phyloP scores from a whole-genome alignment of 768 basidiomycete genomes.

The Macrocybe gigantea region DNA sequence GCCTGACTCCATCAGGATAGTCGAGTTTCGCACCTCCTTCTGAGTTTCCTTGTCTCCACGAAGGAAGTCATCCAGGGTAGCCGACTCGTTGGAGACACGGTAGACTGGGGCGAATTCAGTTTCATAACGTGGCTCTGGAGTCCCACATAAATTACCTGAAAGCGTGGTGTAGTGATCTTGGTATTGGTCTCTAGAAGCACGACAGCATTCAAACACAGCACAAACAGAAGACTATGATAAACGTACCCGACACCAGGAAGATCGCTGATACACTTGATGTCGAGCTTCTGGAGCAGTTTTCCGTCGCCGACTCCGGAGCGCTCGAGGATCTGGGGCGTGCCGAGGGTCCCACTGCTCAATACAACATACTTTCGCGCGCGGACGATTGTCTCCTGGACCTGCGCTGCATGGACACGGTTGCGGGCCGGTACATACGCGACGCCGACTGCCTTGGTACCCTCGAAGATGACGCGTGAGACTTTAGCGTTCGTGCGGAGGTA shows the following conservation, averaged over 20 bases:
- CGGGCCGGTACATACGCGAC: constrained; percentile 63
- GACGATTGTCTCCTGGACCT: constrained; percentile 57
- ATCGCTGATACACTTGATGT: constrained; percentile 1
- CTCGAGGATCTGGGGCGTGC: constrained; percentile 33
- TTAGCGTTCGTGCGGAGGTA: constrained; percentile 61
- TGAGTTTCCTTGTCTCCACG: constrained; percentile 57
- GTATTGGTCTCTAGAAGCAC: constrained; percentile 49
- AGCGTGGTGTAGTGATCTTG: constrained; percentile 74
- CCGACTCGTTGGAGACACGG: constrained; percentile 61
- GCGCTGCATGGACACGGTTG: constrained; percentile 47
- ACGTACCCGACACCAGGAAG: constrained; percentile 7
- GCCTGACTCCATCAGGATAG: neutral
- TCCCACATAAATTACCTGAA: constrained; percentile 33
- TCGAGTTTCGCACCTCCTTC: constrained; percentile 38
- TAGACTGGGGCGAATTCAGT: constrained; percentile 32
- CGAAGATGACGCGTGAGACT: constrained; percentile 68
- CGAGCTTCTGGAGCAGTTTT: constrained; percentile 25
- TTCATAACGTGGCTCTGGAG: no score
- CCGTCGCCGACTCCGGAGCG: constrained; percentile 39
- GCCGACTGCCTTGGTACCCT: constrained; percentile 66
- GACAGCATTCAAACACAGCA: no score
- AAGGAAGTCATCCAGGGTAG: constrained; percentile 64
- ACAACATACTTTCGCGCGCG: constrained; percentile 58
- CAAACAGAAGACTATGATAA: neutral
- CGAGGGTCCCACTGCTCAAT: constrained; percentile 23